A percentile compares a stretch with the other conserved stretches of the same genome.
phyloP scores from a whole-genome alignment of 2,329 filamentous ascomycete species.

The Fusarium anguioides region DNA sequence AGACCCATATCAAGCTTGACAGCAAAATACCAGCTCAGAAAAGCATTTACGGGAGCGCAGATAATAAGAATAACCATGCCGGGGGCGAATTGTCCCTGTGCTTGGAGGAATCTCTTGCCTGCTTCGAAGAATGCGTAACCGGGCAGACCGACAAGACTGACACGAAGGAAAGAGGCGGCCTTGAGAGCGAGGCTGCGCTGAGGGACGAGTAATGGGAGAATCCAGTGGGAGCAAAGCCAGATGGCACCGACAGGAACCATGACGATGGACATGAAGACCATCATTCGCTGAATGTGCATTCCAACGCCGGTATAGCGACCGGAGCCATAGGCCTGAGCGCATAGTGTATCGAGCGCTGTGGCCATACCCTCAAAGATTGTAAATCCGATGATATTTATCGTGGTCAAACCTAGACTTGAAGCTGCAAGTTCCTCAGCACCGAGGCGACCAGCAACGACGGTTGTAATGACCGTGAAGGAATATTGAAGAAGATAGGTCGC shows the following conservation, averaged over 20 bases:
- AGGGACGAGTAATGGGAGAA: conserved; percentile 59
- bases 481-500: conserved; percentile 66
- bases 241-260: conserved; percentile 61
- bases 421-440: conserved; percentile 65
- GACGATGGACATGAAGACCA: conserved; percentile 59
- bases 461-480: conserved; percentile 63
- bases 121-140: conserved; percentile 66
- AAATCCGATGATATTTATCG: conserved; percentile 66
- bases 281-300: conserved; percentile 65
- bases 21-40: conserved; percentile 62
- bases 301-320: conserved; percentile 61
- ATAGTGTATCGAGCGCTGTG: conserved; percentile 45
- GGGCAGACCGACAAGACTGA: conserved; percentile 62
- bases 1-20: conserved; percentile 59
- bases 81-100: conserved; percentile 64
- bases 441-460: conserved; percentile 64
- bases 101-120: conserved; percentile 65
- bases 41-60: conserved; percentile 60
- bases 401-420: conserved; percentile 63
- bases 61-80: conserved; percentile 61
- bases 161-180: conserved; percentile 61
- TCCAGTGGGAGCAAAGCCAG: conserved; percentile 62
- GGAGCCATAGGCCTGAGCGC: conserved; percentile 47
- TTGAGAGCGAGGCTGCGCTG: conserved; percentile 60
- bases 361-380: conserved; percentile 53